These are phyloP conservation scores for Cordyceps tenuipes DNA, from an alignment of 2,329 filamentous ascomycete species.

Conservation along the genomic window DNA sequence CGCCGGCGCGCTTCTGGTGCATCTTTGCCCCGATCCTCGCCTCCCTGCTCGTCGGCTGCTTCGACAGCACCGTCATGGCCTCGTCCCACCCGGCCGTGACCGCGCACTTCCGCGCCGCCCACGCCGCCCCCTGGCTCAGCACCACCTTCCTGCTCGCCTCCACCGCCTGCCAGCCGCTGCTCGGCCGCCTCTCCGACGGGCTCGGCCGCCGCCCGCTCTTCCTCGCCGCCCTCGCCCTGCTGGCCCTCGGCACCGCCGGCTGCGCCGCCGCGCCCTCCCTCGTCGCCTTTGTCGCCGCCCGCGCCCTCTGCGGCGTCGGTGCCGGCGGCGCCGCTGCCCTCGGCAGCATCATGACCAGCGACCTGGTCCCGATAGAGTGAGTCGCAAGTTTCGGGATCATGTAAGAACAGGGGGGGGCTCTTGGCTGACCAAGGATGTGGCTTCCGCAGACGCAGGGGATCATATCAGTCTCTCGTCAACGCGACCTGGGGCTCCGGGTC, in stretches of 20 bases:
- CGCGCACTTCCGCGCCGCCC: conserved; percentile 68
- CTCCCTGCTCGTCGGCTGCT: conserved; percentile 52
- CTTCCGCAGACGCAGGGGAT: conserved; percentile 43
- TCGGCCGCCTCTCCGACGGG: conserved; percentile 66
- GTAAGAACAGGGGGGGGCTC: too few species aligned
- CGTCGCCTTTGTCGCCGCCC: conserved; percentile 42
- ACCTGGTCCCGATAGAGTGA: conserved; percentile 65
- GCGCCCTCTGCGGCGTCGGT: conserved; percentile 50
- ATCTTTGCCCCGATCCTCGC: conserved; percentile 52
- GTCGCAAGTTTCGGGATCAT: too few species aligned
- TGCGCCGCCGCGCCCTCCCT: conserved; percentile 62
- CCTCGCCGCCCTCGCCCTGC: conserved; percentile 53
- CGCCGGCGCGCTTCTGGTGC: conserved; percentile 48
- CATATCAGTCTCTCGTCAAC: conserved; percentile 65
- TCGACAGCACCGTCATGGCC: conserved; percentile 75
- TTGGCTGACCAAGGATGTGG: background rate
- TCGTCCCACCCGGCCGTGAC: conserved; percentile 75
- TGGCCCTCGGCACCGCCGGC: conserved; percentile 57
- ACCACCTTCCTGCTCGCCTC: conserved; percentile 71
- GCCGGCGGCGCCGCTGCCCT: conserved; percentile 64
- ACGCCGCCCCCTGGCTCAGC: conserved; percentile 74
- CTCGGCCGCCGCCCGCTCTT: conserved; percentile 62
- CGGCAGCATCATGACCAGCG: conserved; percentile 62
- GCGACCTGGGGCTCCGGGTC: conserved; percentile 52
- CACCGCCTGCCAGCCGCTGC: conserved; percentile 66